Base-by-base conservation (phyloP, 2,329 filamentous ascomycete genomes). In the Metarhizium guizhouense region DNA sequence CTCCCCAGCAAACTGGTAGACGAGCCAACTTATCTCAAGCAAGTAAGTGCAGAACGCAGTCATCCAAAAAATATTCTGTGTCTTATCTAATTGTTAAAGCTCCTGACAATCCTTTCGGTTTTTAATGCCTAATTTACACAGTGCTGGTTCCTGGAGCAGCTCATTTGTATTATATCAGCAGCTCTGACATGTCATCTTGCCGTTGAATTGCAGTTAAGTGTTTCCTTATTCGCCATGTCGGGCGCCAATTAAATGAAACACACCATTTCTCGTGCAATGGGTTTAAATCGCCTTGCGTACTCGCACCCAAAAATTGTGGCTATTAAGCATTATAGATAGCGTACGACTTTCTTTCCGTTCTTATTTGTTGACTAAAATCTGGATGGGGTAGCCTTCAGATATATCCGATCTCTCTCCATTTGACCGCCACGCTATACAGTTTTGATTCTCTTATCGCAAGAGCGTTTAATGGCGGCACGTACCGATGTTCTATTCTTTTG, bases 21-120 rank as follows among this genome's bases (percentile, higher is more conserved):
- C 85, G 88, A 76, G 94, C 94, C 56, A 96, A 97, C 70, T 79
- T 99, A 62, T 81, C 88, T 53, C 89, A 95, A 83, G 94, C 94
- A 67, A 99, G 93, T 97, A 86, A 87, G 93, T 92, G 36, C 47
- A 47, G 54, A 36, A 50, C 7, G 13, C 16, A 36, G 32, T 10
- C 48, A 48, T 43, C 13, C 30, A 34, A 3, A 25, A 25, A 16
- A 5, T 16, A 40, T 32, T 25, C 3, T 36, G 3, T 11, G 5
- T 52, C 52, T 32, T 52, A 14, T 51, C 6, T 56, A 38, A 48
- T 52, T 32, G 25, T 14, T 47, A 16, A 42, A 80, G 78, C 78
- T 34, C 78, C 78, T 13, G 70, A 80, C 58, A 81, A 81, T 59
- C 78, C 78, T 1, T 81, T 81, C 60, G 78, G 78, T 25, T 81